A percentile compares a stretch with the other conserved stretches of the same genome.
Conservation (phyloP, 164 flowering plant species). For the Dillenia turbinata region DNA sequence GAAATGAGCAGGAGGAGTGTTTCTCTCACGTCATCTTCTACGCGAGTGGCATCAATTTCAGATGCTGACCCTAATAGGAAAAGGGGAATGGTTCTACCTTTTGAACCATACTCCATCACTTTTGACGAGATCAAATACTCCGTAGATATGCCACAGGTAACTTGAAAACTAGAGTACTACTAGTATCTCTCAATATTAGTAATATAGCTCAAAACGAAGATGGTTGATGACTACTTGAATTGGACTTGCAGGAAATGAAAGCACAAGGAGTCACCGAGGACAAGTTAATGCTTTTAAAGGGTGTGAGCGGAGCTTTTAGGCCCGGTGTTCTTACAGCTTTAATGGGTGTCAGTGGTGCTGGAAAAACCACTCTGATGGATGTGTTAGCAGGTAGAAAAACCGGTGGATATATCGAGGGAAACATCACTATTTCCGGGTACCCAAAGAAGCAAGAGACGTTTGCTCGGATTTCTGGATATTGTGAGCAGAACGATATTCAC, state of each 20-base stretch:
- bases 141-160: conserved; percentile 57
- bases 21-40: conserved; percentile 15
- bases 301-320: no score
- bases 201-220: no score
- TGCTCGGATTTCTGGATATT: conserved; percentile 36
- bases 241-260: conserved; percentile 55
- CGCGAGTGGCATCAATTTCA: conserved; percentile 10
- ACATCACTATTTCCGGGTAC: conserved; percentile 29
- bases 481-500: conserved; percentile 36
- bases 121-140: conserved; percentile 42
- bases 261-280: conserved; percentile 29
- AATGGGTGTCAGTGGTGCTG: conserved; percentile 11
- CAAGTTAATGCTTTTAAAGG: conserved; percentile 20
- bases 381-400: conserved; percentile 41
- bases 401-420: conserved; percentile 32
- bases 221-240: not conserved
- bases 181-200: no score
- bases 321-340: conserved; percentile 33
- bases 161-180: not conserved
- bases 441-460: conserved; percentile 41
- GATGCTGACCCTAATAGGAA: conserved; percentile 17
- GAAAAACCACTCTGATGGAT: conserved; percentile 46
- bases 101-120: conserved; percentile 44
- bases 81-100: conserved; percentile 55
- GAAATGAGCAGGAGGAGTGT: conserved; percentile 3